phyloP scores from a whole-genome alignment of 768 basidiomycete species.

The Russula compacta region DNA sequence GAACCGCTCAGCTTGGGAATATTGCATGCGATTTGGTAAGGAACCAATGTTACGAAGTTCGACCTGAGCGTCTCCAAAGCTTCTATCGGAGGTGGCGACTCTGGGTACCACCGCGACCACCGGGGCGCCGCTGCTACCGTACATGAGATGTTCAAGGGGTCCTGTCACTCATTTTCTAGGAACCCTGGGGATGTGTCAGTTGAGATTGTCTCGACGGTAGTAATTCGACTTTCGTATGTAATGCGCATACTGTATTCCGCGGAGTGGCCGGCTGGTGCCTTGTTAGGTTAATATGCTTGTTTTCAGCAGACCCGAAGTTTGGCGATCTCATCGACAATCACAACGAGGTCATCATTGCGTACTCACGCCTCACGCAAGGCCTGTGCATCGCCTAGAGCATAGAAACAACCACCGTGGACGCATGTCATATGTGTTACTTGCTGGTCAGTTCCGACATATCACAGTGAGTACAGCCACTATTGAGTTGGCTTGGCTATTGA shows the following conservation, averaged over 20 bases:
- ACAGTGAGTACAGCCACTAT: neutral
- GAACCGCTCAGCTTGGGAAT: neutral
- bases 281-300: neutral
- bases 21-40: slow-evolving; percentile 11
- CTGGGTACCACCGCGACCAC: neutral
- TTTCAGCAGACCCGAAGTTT: neutral
- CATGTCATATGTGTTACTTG: neutral
- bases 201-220: slow-evolving; percentile 3
- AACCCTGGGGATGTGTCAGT: neutral
- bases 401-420: neutral
- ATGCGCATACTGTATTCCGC: too few species aligned
- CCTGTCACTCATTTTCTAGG: neutral
- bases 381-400: neutral
- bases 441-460: neutral
- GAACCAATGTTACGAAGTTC: neutral
- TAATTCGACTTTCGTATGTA: neutral
- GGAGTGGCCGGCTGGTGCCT: neutral
- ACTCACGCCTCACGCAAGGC: neutral
- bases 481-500: neutral
- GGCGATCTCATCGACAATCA: neutral
- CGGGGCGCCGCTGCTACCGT: neutral
- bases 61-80: neutral
- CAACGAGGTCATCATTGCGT: neutral
- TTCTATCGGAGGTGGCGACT: neutral
- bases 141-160: neutral